These are phyloP conservation scores for Yarrowia osloensis DNA, from an alignment of 805 yeast genomes.

Conservation along the genomic window DNA sequence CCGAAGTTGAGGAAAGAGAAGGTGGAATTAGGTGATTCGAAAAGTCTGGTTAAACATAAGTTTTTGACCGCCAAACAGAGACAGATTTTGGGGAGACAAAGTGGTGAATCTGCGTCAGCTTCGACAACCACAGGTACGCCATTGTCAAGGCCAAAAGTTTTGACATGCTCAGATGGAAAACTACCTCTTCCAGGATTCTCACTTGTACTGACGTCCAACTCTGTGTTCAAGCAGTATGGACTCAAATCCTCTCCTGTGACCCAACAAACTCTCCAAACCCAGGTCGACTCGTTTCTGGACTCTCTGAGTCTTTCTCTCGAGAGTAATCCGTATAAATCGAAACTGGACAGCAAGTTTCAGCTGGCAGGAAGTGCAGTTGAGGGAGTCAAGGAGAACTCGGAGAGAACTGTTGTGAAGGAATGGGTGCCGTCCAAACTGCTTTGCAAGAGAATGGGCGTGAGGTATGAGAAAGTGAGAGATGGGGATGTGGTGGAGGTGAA, in stretches of 20 bases:
- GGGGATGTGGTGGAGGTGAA: not conserved
- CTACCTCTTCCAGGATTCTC: not conserved
- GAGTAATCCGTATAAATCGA: not conserved
- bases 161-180: constrained; percentile 7
- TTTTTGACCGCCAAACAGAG: not conserved
- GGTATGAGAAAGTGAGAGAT: not conserved
- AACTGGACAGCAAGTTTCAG: constrained; percentile 1
- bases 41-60: constrained; percentile 3
- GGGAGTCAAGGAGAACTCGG: not conserved
- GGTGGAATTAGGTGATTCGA: not conserved
- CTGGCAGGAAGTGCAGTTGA: not conserved
- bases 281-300: not conserved
- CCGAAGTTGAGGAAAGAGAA: constrained; percentile 1
- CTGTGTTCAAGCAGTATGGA: not conserved
- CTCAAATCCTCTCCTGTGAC: not conserved
- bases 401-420: not conserved
- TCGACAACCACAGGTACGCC: not conserved
- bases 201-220: not conserved
- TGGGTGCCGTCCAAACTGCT: constrained; percentile 4
- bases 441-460: constrained; percentile 4
- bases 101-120: not conserved
- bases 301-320: not conserved
- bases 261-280: not conserved
- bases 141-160: not conserved
- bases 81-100: not conserved